Conservation (phyloP, 345 rosid genomes). For the Citrus maxima region DNA sequence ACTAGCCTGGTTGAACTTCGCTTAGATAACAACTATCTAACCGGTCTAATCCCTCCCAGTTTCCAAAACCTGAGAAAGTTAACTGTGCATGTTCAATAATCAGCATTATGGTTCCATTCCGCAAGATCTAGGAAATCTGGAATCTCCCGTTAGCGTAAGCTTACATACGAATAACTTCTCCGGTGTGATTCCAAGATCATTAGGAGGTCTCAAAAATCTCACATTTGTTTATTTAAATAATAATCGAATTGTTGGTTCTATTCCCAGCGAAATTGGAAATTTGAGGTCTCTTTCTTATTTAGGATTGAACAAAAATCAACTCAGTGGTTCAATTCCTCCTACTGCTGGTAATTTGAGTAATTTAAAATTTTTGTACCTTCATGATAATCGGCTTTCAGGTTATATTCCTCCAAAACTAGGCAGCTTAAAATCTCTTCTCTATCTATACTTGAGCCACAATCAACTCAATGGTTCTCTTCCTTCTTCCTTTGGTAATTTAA, state of each 20-base stretch:
- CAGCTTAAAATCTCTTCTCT: not conserved
- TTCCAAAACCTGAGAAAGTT: conserved; percentile 21
- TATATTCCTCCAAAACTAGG: not conserved
- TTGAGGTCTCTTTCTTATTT: not conserved
- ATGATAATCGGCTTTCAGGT: conserved; percentile 5
- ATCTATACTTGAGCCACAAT: not conserved
- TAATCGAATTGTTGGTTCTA: not conserved
- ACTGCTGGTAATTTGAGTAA: not conserved
- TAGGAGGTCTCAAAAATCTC: not conserved
- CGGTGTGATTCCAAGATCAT: not conserved
- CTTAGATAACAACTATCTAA: conserved; percentile 19
- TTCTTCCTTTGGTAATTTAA: not conserved
- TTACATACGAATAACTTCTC: too few species aligned
- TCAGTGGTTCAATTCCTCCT: not conserved
- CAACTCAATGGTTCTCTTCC: not conserved
- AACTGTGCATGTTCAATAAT: conserved; percentile 11
- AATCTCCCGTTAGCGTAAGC: not conserved
- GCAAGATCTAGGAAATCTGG: conserved; percentile 23
- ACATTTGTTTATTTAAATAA: not conserved
- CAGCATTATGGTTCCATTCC: conserved; percentile 29
- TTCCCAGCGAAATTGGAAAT: conserved; percentile 15
- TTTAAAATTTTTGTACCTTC: not conserved
- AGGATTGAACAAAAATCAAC: not conserved
- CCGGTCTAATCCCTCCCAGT: conserved; percentile 25
- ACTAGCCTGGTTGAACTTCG: conserved; percentile 14